phyloP scores from a whole-genome alignment of 2,329 filamentous ascomycete species.

The Cercospora nicotianae region DNA sequence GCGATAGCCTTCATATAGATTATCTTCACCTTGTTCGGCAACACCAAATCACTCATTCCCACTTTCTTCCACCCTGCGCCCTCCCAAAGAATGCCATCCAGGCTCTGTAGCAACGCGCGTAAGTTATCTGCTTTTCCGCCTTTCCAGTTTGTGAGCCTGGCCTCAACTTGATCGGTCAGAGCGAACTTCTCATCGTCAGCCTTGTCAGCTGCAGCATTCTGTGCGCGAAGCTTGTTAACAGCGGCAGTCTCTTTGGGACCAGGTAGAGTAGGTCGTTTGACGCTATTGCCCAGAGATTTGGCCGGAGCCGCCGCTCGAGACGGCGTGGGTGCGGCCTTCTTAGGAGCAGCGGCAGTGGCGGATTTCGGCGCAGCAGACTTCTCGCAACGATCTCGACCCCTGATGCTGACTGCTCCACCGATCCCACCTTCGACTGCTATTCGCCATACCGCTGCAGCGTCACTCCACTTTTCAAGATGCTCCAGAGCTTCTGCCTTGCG shows the following conservation, averaged over 20 bases:
- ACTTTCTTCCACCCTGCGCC: constrained; percentile 96
- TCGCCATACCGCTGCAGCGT: constrained; percentile 79
- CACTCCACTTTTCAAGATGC: constrained; percentile 89
- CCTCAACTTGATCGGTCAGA: constrained; percentile 81
- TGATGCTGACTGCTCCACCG: constrained; percentile 79
- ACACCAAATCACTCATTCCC: constrained; percentile 86
- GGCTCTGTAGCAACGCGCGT: constrained; percentile 77
- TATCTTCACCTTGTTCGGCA: constrained; percentile 95
- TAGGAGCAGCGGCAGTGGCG: constrained; percentile 56
- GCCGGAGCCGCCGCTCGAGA: constrained; percentile 21
- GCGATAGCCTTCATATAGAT: constrained; percentile 99
- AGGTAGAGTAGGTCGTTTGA: constrained; percentile 34
- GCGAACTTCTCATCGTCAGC: constrained; percentile 93
- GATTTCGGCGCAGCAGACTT: constrained; percentile 62
- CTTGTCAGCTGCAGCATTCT: constrained; percentile 80
- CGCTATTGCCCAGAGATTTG: constrained; percentile 29
- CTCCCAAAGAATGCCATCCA: constrained; percentile 89
- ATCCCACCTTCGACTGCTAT: constrained; percentile 79
- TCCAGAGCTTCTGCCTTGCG: constrained; percentile 95
- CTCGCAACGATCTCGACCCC: constrained; percentile 86
- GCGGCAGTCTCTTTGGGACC: constrained; percentile 60
- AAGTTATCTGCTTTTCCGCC: constrained; percentile 92
- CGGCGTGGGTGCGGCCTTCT: constrained; percentile 47
- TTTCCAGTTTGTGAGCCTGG: constrained; percentile 75
- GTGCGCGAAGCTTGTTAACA: constrained; percentile 76